Evolutionary conservation across 441 rosid species (phyloP).

Genomic region (Brassica hybrid): DNA sequence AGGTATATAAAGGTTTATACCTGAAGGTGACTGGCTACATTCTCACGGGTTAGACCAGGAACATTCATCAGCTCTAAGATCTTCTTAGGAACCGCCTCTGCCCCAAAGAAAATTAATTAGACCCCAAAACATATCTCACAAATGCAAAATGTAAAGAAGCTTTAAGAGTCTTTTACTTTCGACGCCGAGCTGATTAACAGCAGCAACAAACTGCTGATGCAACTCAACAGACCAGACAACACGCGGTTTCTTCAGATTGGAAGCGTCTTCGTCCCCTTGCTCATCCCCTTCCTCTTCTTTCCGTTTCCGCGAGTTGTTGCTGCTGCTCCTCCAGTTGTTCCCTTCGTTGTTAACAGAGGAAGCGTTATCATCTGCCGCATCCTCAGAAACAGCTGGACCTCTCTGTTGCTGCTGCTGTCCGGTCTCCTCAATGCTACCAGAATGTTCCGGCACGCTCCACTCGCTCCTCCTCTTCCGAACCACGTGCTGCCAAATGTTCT

Average conservation of each 20-base stretch:
- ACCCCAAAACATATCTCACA: neutral
- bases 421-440: constrained; percentile 87
- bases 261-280: constrained; percentile 71
- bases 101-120: neutral
- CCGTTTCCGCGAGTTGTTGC: constrained; percentile 57
- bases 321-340: constrained; percentile 62
- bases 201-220: constrained; percentile 93
- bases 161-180: constrained; percentile 63
- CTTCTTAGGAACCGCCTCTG: constrained; percentile 97
- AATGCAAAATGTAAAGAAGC: constrained; percentile 8
- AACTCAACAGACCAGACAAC: constrained; percentile 99
- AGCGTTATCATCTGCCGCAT: constrained; percentile 55
- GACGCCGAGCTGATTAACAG: constrained; percentile 93
- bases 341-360: constrained; percentile 83
- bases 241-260: constrained; percentile 87
- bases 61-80: constrained; percentile 97
- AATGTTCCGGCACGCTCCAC: constrained; percentile 85
- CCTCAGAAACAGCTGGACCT: constrained; percentile 47
- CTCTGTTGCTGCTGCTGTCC: constrained; percentile 43
- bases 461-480: constrained; percentile 75
- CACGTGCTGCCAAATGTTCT: constrained; percentile 97
- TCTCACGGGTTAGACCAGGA: constrained; percentile 91
- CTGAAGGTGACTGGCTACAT: constrained; percentile 99
- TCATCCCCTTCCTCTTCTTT: constrained; percentile 85
- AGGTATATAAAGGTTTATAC: constrained; percentile 42